A percentile compares a stretch with the other conserved stretches of the same genome.
These are phyloP conservation scores for Hemisphaericaspora xylofermentans DNA, from an alignment of 1,139 yeast genomes.

Conservation along the genomic window DNA sequence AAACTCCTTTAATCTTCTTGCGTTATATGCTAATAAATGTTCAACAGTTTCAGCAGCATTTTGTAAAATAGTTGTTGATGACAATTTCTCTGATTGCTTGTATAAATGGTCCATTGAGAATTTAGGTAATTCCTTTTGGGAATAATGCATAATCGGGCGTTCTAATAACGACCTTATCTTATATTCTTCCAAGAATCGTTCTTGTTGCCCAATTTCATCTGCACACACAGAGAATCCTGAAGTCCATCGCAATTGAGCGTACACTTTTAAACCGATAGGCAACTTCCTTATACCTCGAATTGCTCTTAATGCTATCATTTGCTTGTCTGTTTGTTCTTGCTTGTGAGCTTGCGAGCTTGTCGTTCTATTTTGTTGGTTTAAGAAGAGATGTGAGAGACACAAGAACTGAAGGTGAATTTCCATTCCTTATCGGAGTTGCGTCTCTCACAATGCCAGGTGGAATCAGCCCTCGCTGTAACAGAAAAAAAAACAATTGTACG, in stretches of 20 bases:
- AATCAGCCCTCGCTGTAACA: no score
- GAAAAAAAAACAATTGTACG: no score
- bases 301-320: background rate
- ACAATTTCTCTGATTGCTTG: conserved; percentile 39
- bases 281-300: background rate
- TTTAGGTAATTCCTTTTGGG: conserved; percentile 46
- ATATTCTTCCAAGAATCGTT: conserved; percentile 43
- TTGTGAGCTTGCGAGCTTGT: no score
- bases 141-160: conserved; percentile 49
- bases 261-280: background rate
- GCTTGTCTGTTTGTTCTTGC: no score
- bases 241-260: background rate
- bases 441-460: no score
- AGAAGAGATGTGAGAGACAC: no score
- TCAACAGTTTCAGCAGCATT: conserved; percentile 46
- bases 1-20: conserved; percentile 64
- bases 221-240: background rate
- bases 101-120: conserved; percentile 48
- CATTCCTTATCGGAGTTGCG: no score
- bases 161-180: conserved; percentile 52
- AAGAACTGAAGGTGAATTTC: no score
- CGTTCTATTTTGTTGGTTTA: no score
- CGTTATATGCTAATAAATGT: conserved; percentile 44
- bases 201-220: conserved; percentile 22
- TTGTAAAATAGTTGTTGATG: conserved; percentile 32